These are phyloP conservation scores for Aspergillus indologenus DNA, from an alignment of 495 filamentous ascomycete genomes.

Conservation along the genomic window DNA sequence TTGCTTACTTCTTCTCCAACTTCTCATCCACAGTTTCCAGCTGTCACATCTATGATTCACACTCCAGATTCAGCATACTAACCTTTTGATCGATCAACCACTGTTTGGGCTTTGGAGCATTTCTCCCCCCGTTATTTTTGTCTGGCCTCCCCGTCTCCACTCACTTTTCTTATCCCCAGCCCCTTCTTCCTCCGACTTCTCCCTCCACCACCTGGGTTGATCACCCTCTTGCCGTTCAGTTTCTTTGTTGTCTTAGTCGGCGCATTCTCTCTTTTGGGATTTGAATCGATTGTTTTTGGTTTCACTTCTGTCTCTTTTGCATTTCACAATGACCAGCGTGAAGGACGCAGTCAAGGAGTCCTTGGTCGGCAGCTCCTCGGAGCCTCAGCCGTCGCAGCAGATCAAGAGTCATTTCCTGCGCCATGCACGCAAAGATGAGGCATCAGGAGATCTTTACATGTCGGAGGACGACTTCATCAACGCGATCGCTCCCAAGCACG, in stretches of 20 bases:
- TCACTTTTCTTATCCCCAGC: constrained; percentile 18
- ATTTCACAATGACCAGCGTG: constrained; percentile 50
- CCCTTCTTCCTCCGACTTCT: constrained; percentile 1
- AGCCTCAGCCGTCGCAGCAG: constrained; percentile 63
- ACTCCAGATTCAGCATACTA: constrained; percentile 4
- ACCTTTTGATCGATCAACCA: constrained; percentile 12
- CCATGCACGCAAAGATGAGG: constrained; percentile 71
- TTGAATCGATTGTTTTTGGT: constrained; percentile 11
- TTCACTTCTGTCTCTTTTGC: constrained; percentile 14
- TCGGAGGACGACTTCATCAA: constrained; percentile 79
- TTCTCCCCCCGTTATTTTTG: constrained; percentile 15
- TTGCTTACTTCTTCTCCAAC: constrained; percentile 11
- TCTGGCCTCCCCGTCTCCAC: constrained; percentile 21
- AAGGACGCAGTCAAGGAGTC: constrained; percentile 75
- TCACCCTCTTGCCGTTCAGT: constrained; percentile 6
- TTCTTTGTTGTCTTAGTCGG: constrained; percentile 7
- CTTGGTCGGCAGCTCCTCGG: constrained; percentile 62
- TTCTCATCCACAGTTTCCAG: constrained; percentile 9
- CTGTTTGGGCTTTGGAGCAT: neutral
- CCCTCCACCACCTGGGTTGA: neutral
- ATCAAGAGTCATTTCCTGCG: constrained; percentile 70
- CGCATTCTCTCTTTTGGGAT: constrained; percentile 6
- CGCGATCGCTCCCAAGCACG: constrained; percentile 79
- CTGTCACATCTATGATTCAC: neutral
- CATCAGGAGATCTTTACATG: constrained; percentile 76